Conservation (phyloP, 352 stramenopile species). For the Phytophthora chlamydospora region DNA sequence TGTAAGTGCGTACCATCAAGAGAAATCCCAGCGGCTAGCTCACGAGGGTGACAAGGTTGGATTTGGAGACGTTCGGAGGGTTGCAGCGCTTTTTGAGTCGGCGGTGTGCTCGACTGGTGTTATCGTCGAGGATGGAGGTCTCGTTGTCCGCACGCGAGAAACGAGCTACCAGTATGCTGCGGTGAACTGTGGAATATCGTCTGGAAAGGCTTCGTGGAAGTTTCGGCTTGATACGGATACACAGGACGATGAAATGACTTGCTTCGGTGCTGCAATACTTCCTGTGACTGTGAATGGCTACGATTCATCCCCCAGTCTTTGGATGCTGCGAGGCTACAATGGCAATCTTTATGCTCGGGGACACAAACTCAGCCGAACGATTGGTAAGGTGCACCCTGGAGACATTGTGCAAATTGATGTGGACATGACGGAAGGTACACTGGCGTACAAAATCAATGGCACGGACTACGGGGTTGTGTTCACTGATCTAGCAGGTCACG, state of each 20-base stretch:
- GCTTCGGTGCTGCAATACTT: slow-evolving; percentile 90
- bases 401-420: slow-evolving; percentile 90
- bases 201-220: slow-evolving; percentile 85
- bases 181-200: slow-evolving; percentile 78
- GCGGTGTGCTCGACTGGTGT: slow-evolving; percentile 81
- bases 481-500: slow-evolving; percentile 77
- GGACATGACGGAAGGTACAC: slow-evolving; percentile 86
- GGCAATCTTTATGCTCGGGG: slow-evolving; percentile 91
- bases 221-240: slow-evolving; percentile 91
- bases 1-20: slow-evolving; percentile 53
- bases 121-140: slow-evolving; percentile 75
- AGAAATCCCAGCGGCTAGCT: slow-evolving; percentile 44
- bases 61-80: slow-evolving; percentile 66
- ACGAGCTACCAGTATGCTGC: slow-evolving; percentile 90
- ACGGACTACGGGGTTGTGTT: slow-evolving; percentile 89
- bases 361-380: slow-evolving; percentile 84
- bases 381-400: slow-evolving; percentile 90
- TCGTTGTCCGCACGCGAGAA: slow-evolving; percentile 80
- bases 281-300: slow-evolving; percentile 90
- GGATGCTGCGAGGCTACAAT: slow-evolving; percentile 93
- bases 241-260: slow-evolving; percentile 92
- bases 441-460: slow-evolving; percentile 91
- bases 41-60: slow-evolving; percentile 50
- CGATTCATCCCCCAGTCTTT: slow-evolving; percentile 90
- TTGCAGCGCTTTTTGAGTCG: slow-evolving; percentile 80